Percentiles rank a stretch among this genome's conserved stretches.
Evolutionary conservation across 179 eudicot genomes (phyloP).

Genomic region (Patellifolia procumbens): DNA sequence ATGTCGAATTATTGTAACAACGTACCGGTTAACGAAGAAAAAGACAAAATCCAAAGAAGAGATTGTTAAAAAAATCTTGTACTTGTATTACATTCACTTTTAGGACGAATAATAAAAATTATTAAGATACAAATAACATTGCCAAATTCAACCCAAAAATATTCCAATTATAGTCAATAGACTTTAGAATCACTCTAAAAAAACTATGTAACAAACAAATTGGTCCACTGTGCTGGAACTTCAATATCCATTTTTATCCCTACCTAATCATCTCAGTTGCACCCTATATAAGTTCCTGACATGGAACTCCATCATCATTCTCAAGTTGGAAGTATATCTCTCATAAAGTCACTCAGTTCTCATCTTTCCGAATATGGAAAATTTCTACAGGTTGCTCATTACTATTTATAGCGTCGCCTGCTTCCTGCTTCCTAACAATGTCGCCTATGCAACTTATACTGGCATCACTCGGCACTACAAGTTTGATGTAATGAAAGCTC

Average conservation of each 20-base stretch:
- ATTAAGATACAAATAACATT: not conserved
- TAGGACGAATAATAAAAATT: not conserved
- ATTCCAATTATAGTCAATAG: not conserved
- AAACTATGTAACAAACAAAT: slow-evolving; percentile 28
- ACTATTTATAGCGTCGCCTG: slow-evolving; percentile 17
- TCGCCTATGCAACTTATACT: slow-evolving; percentile 22
- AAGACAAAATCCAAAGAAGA: not conserved
- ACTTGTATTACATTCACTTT: not conserved
- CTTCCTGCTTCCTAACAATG: not conserved
- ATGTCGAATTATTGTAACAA: not conserved
- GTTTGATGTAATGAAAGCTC: slow-evolving; percentile 33
- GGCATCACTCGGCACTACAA: slow-evolving; percentile 38
- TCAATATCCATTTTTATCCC: slow-evolving; percentile 3
- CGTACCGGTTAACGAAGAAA: not conserved
- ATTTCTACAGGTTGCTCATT: not conserved
- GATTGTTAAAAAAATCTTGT: too few relatives aligned
- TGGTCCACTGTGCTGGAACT: slow-evolving; percentile 17
- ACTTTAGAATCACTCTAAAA: slow-evolving; percentile 36
- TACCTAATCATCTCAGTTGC: slow-evolving; percentile 21
- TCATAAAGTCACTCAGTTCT: not conserved
- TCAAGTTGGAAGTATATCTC: not conserved
- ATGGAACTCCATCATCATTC: slow-evolving; percentile 2
- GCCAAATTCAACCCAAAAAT: not conserved
- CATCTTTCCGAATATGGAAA: slow-evolving; percentile 11
- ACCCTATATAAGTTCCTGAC: slow-evolving; percentile 18